These are phyloP conservation scores for Casuarina cunninghamiana DNA, from an alignment of 306 rosid genomes.

Conservation along the genomic window DNA sequence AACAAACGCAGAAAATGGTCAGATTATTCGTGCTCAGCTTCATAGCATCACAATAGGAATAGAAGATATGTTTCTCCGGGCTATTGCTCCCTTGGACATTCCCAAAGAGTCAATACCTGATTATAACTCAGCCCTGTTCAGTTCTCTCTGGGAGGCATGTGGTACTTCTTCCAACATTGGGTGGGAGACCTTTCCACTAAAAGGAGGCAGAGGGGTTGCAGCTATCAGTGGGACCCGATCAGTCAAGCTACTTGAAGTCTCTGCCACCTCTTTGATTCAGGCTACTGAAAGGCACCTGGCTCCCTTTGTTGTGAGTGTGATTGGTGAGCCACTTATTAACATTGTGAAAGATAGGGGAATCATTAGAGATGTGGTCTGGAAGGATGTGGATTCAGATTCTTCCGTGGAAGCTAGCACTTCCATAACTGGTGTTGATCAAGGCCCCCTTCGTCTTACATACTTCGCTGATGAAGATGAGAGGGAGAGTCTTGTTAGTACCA, in stretches of 20 bases:
- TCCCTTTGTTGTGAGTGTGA: conserved; percentile 72
- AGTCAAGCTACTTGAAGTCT: conserved; percentile 80
- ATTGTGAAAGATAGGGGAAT: conserved; percentile 63
- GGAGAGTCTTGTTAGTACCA: conserved; percentile 34
- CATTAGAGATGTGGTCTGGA: conserved; percentile 72
- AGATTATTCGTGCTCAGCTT: conserved; percentile 79
- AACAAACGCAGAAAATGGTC: conserved; percentile 81
- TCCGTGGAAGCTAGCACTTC: conserved; percentile 37
- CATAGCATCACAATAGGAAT: conserved; percentile 77
- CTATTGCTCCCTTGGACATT: conserved; percentile 63
- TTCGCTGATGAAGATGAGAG: conserved; percentile 48
- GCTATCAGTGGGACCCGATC: conserved; percentile 88
- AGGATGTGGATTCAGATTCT: conserved; percentile 42
- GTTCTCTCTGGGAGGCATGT: conserved; percentile 94
- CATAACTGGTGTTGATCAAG: conserved; percentile 38
- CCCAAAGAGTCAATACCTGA: conserved; percentile 45
- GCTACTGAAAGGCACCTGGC: conserved; percentile 75
- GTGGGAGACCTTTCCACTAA: conserved; percentile 73
- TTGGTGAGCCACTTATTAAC: conserved; percentile 71
- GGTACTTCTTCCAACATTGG: conserved; percentile 77
- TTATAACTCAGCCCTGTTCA: conserved; percentile 68
- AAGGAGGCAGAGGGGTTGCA: conserved; percentile 85
- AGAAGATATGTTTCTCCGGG: conserved; percentile 93
- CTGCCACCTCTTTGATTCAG: conserved; percentile 64
- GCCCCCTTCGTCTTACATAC: conserved; percentile 80